Base-by-base conservation (phyloP, 768 basidiomycete genomes). In the Phlegmacium glaucopus region DNA sequence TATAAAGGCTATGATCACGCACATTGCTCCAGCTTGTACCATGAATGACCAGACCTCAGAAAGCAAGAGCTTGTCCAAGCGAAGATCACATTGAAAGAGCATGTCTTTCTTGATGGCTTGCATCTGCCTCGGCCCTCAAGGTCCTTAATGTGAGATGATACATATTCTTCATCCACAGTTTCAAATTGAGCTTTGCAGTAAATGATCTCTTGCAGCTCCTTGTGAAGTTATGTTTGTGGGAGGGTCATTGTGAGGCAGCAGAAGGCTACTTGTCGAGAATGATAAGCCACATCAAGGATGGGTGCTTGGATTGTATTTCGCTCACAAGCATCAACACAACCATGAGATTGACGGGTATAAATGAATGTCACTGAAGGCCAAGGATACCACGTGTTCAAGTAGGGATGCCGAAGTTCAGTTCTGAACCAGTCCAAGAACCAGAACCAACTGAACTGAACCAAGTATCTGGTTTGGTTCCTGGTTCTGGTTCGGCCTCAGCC, bases 11-110 rank as follows among this genome's bases (percentile, higher is more conserved):
- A 28, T 45, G 8, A 15, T 28, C 48, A 68, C 77, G 44, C 60
- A 82, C 81, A 57, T 93, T 93, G 90, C 90, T 50, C 75, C 80
- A 1, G 61, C 90, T 91, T 9, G 90, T 93, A 18, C 90, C 90
- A 51, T 93, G 90, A 48, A 93, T 91, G 10, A 51, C 88, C 94
- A 99, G 75, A 51, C 94, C 94, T 94, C 94, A 99, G 30, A 98
- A 88, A 40, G 96, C 96, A 44, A 99, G 77, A 2, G 95, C 95
- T 46, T 95, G 89, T 52, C 95, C 90, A 46, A 99, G 29, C 82
- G 81, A 49, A 90, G 85, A 60, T 96, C 91, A 99, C 48, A 87
- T 89, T 0, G 84, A 82, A n/a, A 96, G 74, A 1, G 87, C 92
- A 55, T 96, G 92, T 63, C 87, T 87, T 70, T 99, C 95, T 65